These are phyloP conservation scores for Lentinula detonsa DNA, from an alignment of 768 basidiomycete species.

Conservation along the genomic window DNA sequence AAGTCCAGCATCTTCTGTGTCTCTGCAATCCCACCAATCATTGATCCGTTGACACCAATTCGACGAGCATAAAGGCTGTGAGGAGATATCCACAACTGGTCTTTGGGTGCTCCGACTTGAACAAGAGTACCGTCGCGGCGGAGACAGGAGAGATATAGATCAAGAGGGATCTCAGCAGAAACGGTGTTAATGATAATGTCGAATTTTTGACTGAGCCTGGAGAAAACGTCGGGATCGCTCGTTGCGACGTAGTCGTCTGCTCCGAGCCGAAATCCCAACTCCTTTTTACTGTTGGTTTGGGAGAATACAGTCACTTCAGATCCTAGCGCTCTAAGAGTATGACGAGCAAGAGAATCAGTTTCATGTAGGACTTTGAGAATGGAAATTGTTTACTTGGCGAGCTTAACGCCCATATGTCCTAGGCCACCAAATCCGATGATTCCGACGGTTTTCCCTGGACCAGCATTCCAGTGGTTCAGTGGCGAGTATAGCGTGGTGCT, in stretches of 20 bases:
- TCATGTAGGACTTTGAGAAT: slow-evolving; percentile 6
- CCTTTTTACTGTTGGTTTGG: slow-evolving; percentile 35
- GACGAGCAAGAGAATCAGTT: slow-evolving; percentile 16
- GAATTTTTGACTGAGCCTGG: slow-evolving; percentile 24
- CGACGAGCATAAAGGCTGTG: background rate
- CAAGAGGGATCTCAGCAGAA: slow-evolving; percentile 11
- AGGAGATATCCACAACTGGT: background rate
- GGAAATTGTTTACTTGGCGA: background rate
- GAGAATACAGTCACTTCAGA: slow-evolving; percentile 46
- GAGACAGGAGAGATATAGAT: background rate
- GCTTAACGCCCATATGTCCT: slow-evolving; percentile 17
- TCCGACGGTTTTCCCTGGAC: slow-evolving; percentile 60
- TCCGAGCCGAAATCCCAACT: slow-evolving; percentile 42
- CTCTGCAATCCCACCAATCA: slow-evolving; percentile 1
- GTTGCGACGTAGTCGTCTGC: slow-evolving; percentile 38
- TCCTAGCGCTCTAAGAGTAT: slow-evolving; percentile 37
- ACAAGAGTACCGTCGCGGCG: background rate
- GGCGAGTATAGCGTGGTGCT: slow-evolving; percentile 61
- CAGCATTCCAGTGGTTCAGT: slow-evolving; percentile 38
- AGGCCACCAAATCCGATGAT: slow-evolving; percentile 63
- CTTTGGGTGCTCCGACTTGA: background rate
- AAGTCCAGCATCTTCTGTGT: background rate
- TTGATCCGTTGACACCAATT: background rate
- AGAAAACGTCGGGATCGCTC: slow-evolving; percentile 26
- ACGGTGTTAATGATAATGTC: slow-evolving; percentile 28